Conservation (phyloP, 2,329 filamentous ascomycete species). For the Trichoderma sp. region DNA sequence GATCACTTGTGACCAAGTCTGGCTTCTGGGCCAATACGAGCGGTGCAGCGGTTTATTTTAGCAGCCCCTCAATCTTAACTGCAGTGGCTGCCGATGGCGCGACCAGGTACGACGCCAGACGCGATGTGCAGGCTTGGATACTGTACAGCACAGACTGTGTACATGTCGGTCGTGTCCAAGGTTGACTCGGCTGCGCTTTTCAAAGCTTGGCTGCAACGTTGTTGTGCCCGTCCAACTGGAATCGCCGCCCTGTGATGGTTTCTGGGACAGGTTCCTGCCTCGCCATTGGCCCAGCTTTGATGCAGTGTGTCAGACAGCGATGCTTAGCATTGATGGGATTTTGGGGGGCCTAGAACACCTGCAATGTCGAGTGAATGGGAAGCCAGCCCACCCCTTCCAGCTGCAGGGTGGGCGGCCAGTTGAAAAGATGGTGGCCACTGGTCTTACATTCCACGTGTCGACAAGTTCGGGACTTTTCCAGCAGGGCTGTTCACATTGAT, state of each 20-base stretch:
- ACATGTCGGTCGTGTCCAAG: background rate
- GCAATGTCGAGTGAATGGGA: background rate
- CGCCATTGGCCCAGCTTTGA: background rate
- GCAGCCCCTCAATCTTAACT: background rate
- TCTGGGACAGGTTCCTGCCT: background rate
- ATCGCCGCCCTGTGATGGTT: background rate
- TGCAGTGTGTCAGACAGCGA: constrained; percentile 14
- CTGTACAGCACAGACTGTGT: no score
- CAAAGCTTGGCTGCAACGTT: background rate
- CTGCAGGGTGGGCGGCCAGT: constrained; percentile 1
- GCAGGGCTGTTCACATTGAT: background rate
- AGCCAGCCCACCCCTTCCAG: constrained; percentile 1
- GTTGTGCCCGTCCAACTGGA: background rate
- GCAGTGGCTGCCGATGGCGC: background rate
- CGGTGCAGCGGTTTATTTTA: background rate
- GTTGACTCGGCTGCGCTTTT: background rate
- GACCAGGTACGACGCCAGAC: background rate
- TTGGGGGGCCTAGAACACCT: background rate
- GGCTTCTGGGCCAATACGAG: constrained; percentile 1
- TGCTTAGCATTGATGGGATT: constrained; percentile 4
- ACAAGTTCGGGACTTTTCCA: background rate
- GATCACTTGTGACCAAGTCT: background rate
- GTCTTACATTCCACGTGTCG: constrained; percentile 17
- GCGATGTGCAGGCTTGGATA: background rate
- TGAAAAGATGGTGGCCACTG: background rate